phyloP scores from a whole-genome alignment of 2,329 filamentous ascomycete species.

The Diplodia intermedia region DNA sequence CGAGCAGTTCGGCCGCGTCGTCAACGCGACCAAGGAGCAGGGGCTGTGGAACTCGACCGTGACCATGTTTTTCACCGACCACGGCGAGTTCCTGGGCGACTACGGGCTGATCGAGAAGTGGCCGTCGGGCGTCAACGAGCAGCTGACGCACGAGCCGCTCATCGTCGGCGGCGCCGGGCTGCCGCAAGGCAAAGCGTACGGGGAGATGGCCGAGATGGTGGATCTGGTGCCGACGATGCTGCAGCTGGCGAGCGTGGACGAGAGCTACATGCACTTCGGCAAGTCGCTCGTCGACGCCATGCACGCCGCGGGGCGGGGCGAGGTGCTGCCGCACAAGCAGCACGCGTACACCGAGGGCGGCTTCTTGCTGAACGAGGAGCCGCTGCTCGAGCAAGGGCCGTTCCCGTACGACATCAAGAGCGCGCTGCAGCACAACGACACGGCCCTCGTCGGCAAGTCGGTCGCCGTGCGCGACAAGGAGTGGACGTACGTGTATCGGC shows the following conservation, averaged over 20 bases:
- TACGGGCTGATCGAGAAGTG: slow-evolving; percentile 59
- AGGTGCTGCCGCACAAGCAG: slow-evolving; percentile 44
- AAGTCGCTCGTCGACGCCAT: slow-evolving; percentile 46
- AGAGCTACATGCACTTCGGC: slow-evolving; percentile 53
- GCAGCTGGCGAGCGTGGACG: slow-evolving; percentile 48
- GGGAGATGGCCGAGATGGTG: slow-evolving; percentile 55
- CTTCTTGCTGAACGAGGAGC: slow-evolving; percentile 55
- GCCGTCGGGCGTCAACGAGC: slow-evolving; percentile 51
- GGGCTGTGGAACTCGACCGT: slow-evolving; percentile 51
- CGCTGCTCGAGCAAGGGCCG: slow-evolving; percentile 52
- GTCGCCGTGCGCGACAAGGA: slow-evolving; percentile 47
- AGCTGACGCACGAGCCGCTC: slow-evolving; percentile 53
- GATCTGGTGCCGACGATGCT: slow-evolving; percentile 56
- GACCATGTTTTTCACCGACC: slow-evolving; percentile 56
- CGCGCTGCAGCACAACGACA: slow-evolving; percentile 55
- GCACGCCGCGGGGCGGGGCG: slow-evolving; percentile 21
- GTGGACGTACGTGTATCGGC: slow-evolving; percentile 55
- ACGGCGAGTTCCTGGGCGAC: slow-evolving; percentile 58
- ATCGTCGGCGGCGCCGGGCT: slow-evolving; percentile 54
- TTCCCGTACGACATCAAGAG: slow-evolving; percentile 58
- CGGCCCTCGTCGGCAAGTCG: slow-evolving; percentile 53
- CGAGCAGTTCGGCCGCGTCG: slow-evolving; percentile 55
- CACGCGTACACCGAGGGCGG: slow-evolving; percentile 56
- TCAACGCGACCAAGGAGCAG: slow-evolving; percentile 45
- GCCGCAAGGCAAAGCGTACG: slow-evolving; percentile 44